Evolutionary conservation across 2,329 filamentous ascomycete species (phyloP).

Genomic region (Penicillium sp.): DNA sequence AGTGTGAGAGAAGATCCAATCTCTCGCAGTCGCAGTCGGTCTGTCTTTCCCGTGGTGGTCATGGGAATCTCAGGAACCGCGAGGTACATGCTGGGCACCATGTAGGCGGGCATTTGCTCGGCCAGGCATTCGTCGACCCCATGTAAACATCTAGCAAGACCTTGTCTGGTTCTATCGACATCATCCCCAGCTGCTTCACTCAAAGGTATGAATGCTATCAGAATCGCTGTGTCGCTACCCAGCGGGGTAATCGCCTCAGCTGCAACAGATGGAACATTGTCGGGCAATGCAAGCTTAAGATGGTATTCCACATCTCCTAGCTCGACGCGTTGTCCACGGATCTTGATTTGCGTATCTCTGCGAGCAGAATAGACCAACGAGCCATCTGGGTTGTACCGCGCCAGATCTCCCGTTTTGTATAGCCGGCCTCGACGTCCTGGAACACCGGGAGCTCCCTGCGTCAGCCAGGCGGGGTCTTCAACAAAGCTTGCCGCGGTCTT

Average conservation of each 20-base stretch:
- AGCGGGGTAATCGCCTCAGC: neutral
- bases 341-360: slow-evolving; percentile 51
- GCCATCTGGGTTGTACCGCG: slow-evolving; percentile 65
- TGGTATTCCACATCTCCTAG: slow-evolving; percentile 6
- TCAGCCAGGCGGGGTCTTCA: slow-evolving; percentile 44
- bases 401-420: slow-evolving; percentile 17
- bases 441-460: slow-evolving; percentile 51
- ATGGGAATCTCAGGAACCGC: neutral
- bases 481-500: neutral
- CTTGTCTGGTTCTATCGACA: neutral
- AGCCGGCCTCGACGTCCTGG: slow-evolving; percentile 24
- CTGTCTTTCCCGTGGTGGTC: neutral
- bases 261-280: neutral
- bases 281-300: neutral
- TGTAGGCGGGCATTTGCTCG: neutral
- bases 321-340: slow-evolving; percentile 78
- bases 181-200: neutral
- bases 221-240: neutral
- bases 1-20: neutral
- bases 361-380: slow-evolving; percentile 72
- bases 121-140: neutral
- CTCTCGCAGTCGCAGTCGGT: neutral
- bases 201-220: neutral
- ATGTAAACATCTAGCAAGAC: neutral
- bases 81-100: neutral